Evolutionary conservation across 1,284 basidiomycete species (phyloP), one percentile per base, ranked within the genome.

Genomic region (Quambalaria eucalypti): DNA sequence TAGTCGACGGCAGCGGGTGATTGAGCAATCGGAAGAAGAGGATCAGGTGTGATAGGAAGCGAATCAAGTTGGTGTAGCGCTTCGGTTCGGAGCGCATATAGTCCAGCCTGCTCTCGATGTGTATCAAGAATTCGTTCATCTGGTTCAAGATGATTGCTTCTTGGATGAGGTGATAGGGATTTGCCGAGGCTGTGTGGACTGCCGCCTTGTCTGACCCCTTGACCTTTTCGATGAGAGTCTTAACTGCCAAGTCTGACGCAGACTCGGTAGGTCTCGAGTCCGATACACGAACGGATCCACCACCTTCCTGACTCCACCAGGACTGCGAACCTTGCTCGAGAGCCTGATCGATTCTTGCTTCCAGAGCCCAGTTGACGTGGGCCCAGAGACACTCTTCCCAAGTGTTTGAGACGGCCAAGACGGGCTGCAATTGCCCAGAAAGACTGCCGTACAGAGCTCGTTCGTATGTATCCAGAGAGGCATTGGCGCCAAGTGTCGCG

Each of bases 351-450:
- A 87, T 81, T 56, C 85, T 84, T 59, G 88, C 84, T 75, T 97
- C 91, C 64, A 90, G 87, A 29, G 90, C 80, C 46, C 90, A 81
- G 66, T 86, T 86, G 55, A 93, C 80, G 64, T 90, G 85, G 1
- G 88, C 89, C 95, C 93, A 99, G 0, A 97, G 80, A 63, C 90
- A 84, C 71, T 98, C 93, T 73, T 92, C 87, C 91, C 92, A 99
- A 30, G 66, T 64, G 31, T 85, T 79, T 70, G 90, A 92, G 3
- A 87, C 85, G 0, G 85, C 81, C 2, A 82, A 69, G 9, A 97
- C 84, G 6, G 90, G 81, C 5, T 79, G 80, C 0, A 88, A 82
- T 4, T 93, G 90, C 2, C 91, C 91, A 0, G 86, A 85, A 6
- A 98, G 82, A 0, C 90, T 85, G 0, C 91, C 92, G 66, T 92